phyloP scores from a whole-genome alignment of 2,329 filamentous ascomycete species.

The Ceratocystis diversiconidia region DNA sequence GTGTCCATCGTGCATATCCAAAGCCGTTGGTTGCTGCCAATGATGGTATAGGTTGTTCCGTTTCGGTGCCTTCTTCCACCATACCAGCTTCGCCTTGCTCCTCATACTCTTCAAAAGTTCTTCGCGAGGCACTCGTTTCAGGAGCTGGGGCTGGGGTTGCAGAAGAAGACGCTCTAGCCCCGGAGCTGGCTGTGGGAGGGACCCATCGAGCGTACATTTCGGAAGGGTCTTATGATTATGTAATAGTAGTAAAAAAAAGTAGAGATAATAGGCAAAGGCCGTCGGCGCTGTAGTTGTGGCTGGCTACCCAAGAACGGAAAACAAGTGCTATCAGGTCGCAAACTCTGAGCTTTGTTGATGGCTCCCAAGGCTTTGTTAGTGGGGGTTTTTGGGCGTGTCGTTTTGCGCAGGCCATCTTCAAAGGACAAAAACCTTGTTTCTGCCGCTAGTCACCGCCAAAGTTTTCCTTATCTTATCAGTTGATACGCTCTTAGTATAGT shows the following conservation, averaged over 20 bases:
- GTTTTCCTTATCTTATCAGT: slow-evolving; percentile 12
- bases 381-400: not conserved
- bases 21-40: slow-evolving; percentile 15
- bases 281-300: not conserved
- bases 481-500: not conserved
- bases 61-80: not conserved
- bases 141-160: not conserved
- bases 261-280: not conserved
- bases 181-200: slow-evolving; percentile 9
- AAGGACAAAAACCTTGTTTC: slow-evolving; percentile 2
- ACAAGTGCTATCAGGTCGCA: not conserved
- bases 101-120: not conserved
- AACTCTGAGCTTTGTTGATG: not conserved
- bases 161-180: not conserved
- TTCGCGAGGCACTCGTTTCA: not conserved
- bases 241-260: not conserved
- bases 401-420: not conserved
- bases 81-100: not conserved
- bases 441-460: slow-evolving; percentile 13
- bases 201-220: slow-evolving; percentile 17
- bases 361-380: not conserved
- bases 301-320: not conserved
- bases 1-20: slow-evolving; percentile 18
- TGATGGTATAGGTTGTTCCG: not conserved
- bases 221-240: not conserved